phyloP scores from a whole-genome alignment of 345 rosid genomes.

The Citrus australasica region DNA sequence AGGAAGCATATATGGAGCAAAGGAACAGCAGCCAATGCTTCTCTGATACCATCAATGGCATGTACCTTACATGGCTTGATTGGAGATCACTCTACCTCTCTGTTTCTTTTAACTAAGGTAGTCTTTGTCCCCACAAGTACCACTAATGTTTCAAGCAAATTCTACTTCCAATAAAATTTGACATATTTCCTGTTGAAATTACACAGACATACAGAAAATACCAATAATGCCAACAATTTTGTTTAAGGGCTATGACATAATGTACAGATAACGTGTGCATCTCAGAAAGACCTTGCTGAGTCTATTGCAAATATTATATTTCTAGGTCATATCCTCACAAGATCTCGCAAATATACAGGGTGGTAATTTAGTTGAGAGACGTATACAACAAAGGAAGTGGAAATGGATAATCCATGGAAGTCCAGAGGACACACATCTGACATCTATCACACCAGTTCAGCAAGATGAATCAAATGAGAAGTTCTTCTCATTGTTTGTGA shows the following conservation, averaged over 20 bases:
- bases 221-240: not conserved
- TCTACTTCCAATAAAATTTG: not conserved
- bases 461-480: constrained; percentile 49
- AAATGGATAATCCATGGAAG: constrained; percentile 65
- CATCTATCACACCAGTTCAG: constrained; percentile 44
- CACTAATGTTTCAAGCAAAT: not conserved
- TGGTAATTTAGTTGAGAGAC: constrained; percentile 54
- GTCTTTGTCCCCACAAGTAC: not conserved
- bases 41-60: constrained; percentile 40
- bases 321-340: constrained; percentile 5
- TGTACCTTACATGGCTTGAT: constrained; percentile 35
- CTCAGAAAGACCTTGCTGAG: not conserved
- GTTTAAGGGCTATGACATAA: no score
- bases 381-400: constrained; percentile 56
- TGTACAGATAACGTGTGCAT: no score
- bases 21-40: constrained; percentile 31
- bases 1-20: constrained; percentile 59
- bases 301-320: not conserved
- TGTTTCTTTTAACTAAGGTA: constrained; percentile 72
- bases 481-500: constrained; percentile 39
- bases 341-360: constrained; percentile 27
- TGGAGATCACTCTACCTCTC: constrained; percentile 49
- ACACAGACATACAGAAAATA: not conserved
- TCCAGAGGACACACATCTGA: constrained; percentile 43
- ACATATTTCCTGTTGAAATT: not conserved